Evolutionary conservation across 1,139 yeast genomes (phyloP), one percentile per base, ranked within the genome.

Genomic region (Yamadazyma membranifaciens): DNA sequence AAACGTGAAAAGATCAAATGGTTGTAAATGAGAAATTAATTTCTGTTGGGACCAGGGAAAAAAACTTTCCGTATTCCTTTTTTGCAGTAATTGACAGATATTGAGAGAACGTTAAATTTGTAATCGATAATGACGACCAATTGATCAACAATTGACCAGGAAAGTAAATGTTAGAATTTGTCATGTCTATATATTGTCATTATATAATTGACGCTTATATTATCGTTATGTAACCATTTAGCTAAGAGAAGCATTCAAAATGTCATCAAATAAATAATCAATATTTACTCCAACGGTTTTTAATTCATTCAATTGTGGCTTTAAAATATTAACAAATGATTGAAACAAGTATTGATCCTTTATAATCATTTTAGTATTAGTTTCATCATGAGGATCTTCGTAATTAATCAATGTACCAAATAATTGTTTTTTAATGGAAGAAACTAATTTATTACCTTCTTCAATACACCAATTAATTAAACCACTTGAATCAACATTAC

Each of bases 1-100:
- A n/a, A n/a, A n/a, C 7, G 24, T 20, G 7, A 20, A 20, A 20
- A 20, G 5, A 20, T 20, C 24, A 20, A n/a, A 78, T 73, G 3
- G 96, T 88, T 48, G 78, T 74, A 10, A 69, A 69, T 31, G 94
- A 82, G 45, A 87, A 67, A 41, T 89, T 94, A 0, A 98, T 92
- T 2, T 98, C 98, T 61, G 92, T 98, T 1, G 98, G 98, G 62
- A 83, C 92, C 28, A 92, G 60, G 22, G 89, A 62, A 40, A 92
- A 20, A 20, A 20, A 20, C 24, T 20, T 20, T 20, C 24, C 24
- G 24, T 20, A 7, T 20, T 20, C 5, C 24, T 7, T 20, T 20
- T 20, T 20, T 20, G 24, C 24, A 20, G 24, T 20, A 20, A 20
- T 20, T 20, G 24, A 7, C 24, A 20, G 24, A 20, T 20, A 6